Conservation (phyloP, 768 basidiomycete species). For the Serendipita sp. region DNA sequence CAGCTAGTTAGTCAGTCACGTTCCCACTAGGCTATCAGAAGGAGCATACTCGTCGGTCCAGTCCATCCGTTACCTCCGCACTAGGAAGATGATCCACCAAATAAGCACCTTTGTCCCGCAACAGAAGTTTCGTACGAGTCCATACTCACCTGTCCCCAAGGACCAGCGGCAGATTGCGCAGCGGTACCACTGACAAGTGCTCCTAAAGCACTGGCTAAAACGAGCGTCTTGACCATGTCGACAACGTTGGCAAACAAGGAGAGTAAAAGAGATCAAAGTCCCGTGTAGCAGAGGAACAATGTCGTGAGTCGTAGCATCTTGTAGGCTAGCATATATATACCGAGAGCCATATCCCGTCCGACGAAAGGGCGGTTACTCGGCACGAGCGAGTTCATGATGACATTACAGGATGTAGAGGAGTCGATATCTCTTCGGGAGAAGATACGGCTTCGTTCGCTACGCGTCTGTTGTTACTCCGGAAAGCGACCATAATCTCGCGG, state of each 20-base stretch:
- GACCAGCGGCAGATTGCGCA: background rate
- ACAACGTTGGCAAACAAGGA: no score
- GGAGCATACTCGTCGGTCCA: background rate
- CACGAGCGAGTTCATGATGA: background rate
- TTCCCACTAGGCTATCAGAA: background rate
- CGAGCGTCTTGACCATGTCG: background rate
- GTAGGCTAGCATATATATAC: background rate
- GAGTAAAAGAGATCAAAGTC: no score
- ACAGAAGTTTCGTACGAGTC: no score
- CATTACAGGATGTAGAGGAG: no score
- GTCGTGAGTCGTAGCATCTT: background rate
- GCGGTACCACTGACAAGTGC: background rate
- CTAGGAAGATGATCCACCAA: background rate
- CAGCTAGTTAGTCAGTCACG: no score
- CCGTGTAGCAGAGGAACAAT: background rate
- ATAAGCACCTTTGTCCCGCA: background rate
- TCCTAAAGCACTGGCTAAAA: background rate
- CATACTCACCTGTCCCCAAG: background rate
- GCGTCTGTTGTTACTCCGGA: no score
- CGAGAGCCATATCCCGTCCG: background rate
- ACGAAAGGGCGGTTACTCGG: background rate
- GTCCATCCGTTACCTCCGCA: background rate
- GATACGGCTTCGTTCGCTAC: no score
- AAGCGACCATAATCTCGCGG: no score
- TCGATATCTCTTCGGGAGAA: no score